Evolutionary conservation across 2,329 filamentous ascomycete species (phyloP).

Genomic region (Neofusicoccum cordaticola): DNA sequence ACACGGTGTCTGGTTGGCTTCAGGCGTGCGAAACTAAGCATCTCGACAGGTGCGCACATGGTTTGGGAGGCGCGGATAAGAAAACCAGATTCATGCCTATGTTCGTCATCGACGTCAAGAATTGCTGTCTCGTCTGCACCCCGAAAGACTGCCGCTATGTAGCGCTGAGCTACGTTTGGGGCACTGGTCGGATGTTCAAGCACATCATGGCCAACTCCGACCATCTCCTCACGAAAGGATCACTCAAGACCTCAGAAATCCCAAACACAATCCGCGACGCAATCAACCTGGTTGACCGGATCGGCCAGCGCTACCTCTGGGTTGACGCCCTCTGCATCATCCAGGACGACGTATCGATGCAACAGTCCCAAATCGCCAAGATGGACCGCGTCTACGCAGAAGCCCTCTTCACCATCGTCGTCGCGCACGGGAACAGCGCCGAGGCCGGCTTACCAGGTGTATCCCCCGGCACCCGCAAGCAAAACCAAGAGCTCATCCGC

Average conservation of each 20-base stretch:
- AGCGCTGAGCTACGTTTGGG: neutral
- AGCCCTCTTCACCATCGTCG: neutral
- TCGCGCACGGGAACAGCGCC: neutral
- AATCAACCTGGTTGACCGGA: neutral
- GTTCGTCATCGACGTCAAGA: neutral
- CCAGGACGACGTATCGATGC: conserved; percentile 9
- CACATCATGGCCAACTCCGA: neutral
- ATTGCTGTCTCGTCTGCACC: neutral
- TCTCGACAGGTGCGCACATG: neutral
- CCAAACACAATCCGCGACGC: conserved; percentile 17
- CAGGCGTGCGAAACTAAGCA: neutral
- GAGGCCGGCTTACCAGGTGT: neutral
- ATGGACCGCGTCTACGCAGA: neutral
- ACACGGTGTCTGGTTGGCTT: neutral
- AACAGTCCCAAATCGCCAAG: neutral
- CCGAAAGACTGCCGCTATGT: neutral
- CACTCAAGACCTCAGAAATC: neutral
- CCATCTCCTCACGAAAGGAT: neutral
- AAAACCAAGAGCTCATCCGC: neutral
- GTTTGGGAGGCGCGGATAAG: neutral
- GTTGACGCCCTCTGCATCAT: conserved; percentile 22
- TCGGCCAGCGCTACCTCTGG: conserved; percentile 20
- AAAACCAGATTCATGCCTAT: neutral
- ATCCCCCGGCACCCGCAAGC: neutral
- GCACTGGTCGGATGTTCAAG: neutral